Base-by-base conservation (phyloP, 2,329 filamentous ascomycete species). In the Spiromastix sp. region DNA sequence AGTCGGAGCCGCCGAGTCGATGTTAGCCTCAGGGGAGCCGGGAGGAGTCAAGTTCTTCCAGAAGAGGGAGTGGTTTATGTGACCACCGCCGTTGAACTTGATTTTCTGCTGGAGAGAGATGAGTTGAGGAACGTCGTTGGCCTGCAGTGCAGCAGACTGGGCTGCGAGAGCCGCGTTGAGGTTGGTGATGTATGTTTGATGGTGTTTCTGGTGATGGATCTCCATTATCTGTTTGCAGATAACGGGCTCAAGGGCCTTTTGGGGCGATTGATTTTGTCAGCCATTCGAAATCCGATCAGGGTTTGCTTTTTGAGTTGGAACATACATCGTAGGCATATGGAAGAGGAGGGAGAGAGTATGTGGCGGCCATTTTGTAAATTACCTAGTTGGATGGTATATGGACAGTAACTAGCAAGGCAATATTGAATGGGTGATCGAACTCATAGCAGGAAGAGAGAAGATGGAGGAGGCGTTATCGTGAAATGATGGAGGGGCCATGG, bases 171-270 rank as follows among this genome's bases (percentile, higher is more conserved):
- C 81, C 39, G 78, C 71, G 67, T 94, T 94, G 64, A 84, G 81
- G 56, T 83, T 83, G 59, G 79, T 91, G 50, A 94, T 81, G 61
- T 94, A 93, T 51, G 86, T 85, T 63, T 89, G 79, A 68, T 94
- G 86, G 70, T 94, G 86, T 66, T 89, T 93, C 64, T 73, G 75
- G 73, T 94, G 83, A 70, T 94, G 86, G 20, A 93, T 76, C 67
- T 93, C 81, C 86, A 94, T 94, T 67, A 94, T 93, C 64, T 89
- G 75, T 56, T 79, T 78, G 26, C 81, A 86, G 69, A 94, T 72
- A 57, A 70, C 56, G 47, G 72, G 73, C 66, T 95, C 89, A 49
- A 95, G 84, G 30, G 86, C 89, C 68, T 49, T 68, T 61, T 34
- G 84, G 64, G 0, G 77, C 75, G 37, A 66, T 68, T 4, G 3